Evolutionary conservation across 805 yeast genomes (phyloP), one percentile per base, ranked within the genome.

Genomic region (Candida argentea): DNA sequence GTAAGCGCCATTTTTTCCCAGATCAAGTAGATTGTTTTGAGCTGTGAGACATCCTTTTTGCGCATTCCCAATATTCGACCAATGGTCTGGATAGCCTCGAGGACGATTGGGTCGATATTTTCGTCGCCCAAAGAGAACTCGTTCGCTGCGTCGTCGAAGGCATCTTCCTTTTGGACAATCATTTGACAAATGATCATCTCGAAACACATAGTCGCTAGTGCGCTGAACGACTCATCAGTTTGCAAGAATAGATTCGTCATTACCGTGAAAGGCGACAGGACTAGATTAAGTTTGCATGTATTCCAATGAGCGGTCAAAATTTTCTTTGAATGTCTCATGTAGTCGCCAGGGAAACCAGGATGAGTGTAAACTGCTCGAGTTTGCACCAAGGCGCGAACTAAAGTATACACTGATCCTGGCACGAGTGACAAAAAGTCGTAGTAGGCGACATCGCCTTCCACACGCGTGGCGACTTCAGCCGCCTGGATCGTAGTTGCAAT

Each of bases 381-480:
- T 37, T 66, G 76, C 5, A 70, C 45, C 40, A 70, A 40, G 0
- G 72, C 57, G 17, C 57, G 53, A 3, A 69, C 21, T 9, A 66
- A 40, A 2, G 52, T 43, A 21, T 51, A 46, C 4, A 55, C 28
- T 1, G 61, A 32, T 0, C 43, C 44, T 2, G 62, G 48, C 6
- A 57, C 40, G 5, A 39, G 37, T 7, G 38, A 36, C 7, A 57
- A 30, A 27, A 57, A 57, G 6, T 34, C 31, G 5, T 38, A 27
- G 20, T 44, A 45, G 10, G 51, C 42, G 9, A 35, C 34, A 6
- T 26, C 32, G 2, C 60, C 65, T 11, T 66, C 64, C n/a, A 65
- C 44, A 43, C 87, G 61, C 1, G 75, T 60, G 0, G 76, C 41
- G 14, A 77, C 67, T 40, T 80, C 87, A 21, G 65, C 50, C 65